Evolutionary conservation across 2,329 filamentous ascomycete species (phyloP), one percentile per base, ranked within the genome.

Genomic region (Trichoderma endophyticum): DNA sequence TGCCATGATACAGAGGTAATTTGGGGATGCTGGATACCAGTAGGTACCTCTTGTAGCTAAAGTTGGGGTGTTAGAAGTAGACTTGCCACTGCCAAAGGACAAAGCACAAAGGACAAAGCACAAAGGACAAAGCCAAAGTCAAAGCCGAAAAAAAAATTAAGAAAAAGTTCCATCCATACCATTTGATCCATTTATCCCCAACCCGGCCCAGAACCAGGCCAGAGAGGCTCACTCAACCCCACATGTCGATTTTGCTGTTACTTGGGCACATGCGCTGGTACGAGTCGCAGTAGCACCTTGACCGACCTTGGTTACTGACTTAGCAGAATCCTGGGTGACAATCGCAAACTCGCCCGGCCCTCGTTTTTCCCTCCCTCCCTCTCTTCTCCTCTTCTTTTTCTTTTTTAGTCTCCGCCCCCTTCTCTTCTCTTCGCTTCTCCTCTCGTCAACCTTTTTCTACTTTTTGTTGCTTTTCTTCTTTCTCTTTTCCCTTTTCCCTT

Each of bases 361-460:
- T 39, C 36, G 36, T 67, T 56, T 51, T 32, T 48, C 73, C 63
- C 73, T 48, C 73, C 63, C 56, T 67, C 64, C 68, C 39, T 71
- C 73, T 72, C 71, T 56, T 28, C 36, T 59, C 71, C 74, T 74
- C 65, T 70, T 73, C 39, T 21, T 39, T 63, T 56, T 70, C 73
- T 54, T 39, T 62, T 56, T 11, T 30, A 28, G 59, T 56, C 24
- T 32, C 63, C 60, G 14, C 67, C 60, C 26, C 30, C 43, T 59
- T 48, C 26, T 62, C 39, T 32, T 18, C 24, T 59, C 30, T 70
- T 63, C 39, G 51, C 51, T 57, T 34, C 54, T 60, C n/a, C 51
- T 21, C 65, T 39, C 43, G 56, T 59, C 57, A 43, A 21, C 26
- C 30, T 48, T 28, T 39, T 39, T 57, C 8, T n/a, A 6, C 21